Evolutionary conservation across 2,329 filamentous ascomycete species (phyloP), one percentile per base, ranked within the genome.

Genomic region (Chaetomium sp.): DNA sequence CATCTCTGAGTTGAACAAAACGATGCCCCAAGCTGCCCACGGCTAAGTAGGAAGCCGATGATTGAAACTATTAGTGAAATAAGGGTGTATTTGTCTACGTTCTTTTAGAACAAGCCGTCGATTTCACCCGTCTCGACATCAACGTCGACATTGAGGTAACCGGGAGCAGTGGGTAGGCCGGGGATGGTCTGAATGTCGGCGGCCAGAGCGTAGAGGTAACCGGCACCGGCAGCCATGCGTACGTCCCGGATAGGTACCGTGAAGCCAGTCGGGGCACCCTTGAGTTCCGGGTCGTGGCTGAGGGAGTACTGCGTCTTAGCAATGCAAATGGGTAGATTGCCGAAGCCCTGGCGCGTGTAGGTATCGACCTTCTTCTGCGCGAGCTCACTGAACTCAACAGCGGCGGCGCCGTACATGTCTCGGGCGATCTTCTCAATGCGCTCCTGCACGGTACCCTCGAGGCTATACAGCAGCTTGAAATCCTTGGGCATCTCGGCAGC

Each of bases 161-260:
- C 95, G 9, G 94, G 95, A 23, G 94, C 94, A 9, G 95, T 98
- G 10, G 94, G 94, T 69, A 99, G 82, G 67, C 95, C 95, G 16
- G 95, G 95, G 69, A 99, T 99, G 1, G 95, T 99, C 82, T 98
- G 95, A 70, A 99, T 98, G 75, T 99, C 95, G 16, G 95, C 95
- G 61, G 95, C 95, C 67, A 98, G 85, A 7, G 95, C 95, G 72
- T 97, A 97, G 85, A 97, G 80, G 77, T 97, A 97, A 68, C 95
- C 95, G 68, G 92, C 95, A 74, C 95, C 95, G 65, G 93, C 93
- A 31, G 95, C 95, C 84, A 99, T 88, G 68, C 93, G 85, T 47
- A 99, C 94, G 75, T 99, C 95, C 65, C 94, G 84, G 72, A 99
- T 97, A 1, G 95, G 95, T 6, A 99, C 88, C 0, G 92, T 96